These are phyloP conservation scores for Globisporangium cystogenes DNA, from an alignment of 352 stramenopile genomes.

Conservation along the genomic window DNA sequence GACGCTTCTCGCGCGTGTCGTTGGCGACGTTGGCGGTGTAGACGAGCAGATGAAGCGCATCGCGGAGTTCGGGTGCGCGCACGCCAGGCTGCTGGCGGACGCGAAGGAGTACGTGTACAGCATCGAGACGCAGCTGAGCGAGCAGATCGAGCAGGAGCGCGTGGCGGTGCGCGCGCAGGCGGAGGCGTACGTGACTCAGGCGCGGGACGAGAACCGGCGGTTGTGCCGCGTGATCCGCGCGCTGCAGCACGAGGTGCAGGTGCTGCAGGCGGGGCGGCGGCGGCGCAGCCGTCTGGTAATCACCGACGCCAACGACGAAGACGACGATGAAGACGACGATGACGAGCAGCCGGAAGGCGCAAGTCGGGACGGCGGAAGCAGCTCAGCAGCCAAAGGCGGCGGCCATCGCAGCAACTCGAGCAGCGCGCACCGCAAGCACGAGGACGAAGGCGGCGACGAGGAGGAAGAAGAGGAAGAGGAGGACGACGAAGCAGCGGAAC, in stretches of 20 bases:
- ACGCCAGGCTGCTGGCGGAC: constrained; percentile 57
- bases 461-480: constrained; percentile 1
- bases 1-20: not conserved
- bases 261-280: not conserved
- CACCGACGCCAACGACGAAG: not conserved
- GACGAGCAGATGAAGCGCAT: constrained; percentile 79
- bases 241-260: constrained; percentile 4
- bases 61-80: constrained; percentile 66
- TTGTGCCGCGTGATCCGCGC: constrained; percentile 12
- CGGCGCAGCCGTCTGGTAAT: constrained; percentile 4
- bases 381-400: not conserved
- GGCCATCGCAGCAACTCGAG: too few species aligned
- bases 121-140: constrained; percentile 44
- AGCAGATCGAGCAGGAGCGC: constrained; percentile 45
- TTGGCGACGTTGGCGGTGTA: constrained; percentile 9
- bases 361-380: not conserved
- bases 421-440: not conserved
- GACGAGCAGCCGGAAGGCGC: not conserved
- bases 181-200: constrained; percentile 46
- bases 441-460: not conserved
- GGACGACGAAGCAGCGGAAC: constrained; percentile 1
- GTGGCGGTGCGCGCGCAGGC: constrained; percentile 34
- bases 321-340: not conserved
- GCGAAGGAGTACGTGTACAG: constrained; percentile 58
- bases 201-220: constrained; percentile 34